phyloP scores from a whole-genome alignment of 1,284 basidiomycete species.

The Malassezia nana region DNA sequence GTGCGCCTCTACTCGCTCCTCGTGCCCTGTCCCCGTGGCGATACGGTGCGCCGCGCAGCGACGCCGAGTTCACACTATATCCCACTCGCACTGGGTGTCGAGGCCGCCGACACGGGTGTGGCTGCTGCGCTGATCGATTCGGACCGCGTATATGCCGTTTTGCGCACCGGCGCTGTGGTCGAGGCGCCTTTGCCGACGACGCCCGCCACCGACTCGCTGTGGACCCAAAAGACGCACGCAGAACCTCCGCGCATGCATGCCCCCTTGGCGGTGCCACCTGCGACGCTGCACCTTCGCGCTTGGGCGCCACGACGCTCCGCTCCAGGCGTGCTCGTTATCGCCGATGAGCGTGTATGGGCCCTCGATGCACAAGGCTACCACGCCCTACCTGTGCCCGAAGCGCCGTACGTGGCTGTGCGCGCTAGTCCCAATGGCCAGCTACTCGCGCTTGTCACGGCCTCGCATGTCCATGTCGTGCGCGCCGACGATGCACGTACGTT shows the following conservation, averaged over 20 bases:
- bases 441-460: constrained; percentile 68
- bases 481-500: constrained; percentile 80
- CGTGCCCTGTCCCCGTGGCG: constrained; percentile 21
- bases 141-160: constrained; percentile 73
- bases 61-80: constrained; percentile 62
- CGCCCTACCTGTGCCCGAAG: constrained; percentile 61
- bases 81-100: constrained; percentile 71
- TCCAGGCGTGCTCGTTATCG: constrained; percentile 22
- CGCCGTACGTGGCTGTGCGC: constrained; percentile 75
- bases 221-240: background rate
- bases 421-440: constrained; percentile 89
- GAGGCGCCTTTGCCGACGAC: constrained; percentile 58
- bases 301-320: constrained; percentile 25
- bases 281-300: constrained; percentile 4
- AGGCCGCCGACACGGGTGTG: constrained; percentile 71
- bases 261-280: constrained; percentile 8
- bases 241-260: constrained; percentile 17
- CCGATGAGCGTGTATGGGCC: constrained; percentile 16
- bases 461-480: constrained; percentile 80
- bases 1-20: constrained; percentile 78
- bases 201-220: constrained; percentile 19
- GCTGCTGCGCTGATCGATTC: constrained; percentile 75
- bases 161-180: constrained; percentile 64
- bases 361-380: constrained; percentile 21
- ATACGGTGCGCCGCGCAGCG: constrained; percentile 16